Evolutionary conservation across 2,329 filamentous ascomycete species (phyloP).

Genomic region (Mycosphaerelloides madeirae): DNA sequence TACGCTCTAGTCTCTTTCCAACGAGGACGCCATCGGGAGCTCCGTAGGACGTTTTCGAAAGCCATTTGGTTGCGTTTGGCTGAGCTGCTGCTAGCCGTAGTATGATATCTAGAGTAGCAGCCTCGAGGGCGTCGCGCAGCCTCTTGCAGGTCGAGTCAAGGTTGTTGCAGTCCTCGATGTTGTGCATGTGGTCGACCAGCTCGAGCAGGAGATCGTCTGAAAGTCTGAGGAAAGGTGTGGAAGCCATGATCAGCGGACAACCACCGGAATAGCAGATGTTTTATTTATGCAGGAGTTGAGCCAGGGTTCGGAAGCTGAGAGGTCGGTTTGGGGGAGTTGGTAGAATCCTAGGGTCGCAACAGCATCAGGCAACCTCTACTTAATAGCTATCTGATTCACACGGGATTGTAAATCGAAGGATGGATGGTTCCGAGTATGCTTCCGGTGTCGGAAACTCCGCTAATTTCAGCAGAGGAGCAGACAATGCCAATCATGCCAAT

Average conservation of each 20-base stretch:
- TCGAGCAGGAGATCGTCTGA: constrained; percentile 18
- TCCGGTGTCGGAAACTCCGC: too few species aligned
- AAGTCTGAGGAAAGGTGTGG: constrained; percentile 4
- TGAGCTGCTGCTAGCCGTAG: constrained; percentile 32
- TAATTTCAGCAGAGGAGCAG: too few species aligned
- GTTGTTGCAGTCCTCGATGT: constrained; percentile 34
- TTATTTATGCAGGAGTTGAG: too few species aligned
- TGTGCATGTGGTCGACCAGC: constrained; percentile 21
- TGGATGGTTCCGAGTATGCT: too few species aligned
- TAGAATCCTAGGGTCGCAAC: too few species aligned
- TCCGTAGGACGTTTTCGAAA: constrained; percentile 21
- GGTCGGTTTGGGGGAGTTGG: too few species aligned
- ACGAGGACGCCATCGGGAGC: constrained; percentile 25
- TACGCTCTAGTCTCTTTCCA: constrained; percentile 21
- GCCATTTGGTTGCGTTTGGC: constrained; percentile 21
- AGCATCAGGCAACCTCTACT: too few species aligned
- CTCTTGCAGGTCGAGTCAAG: constrained; percentile 27
- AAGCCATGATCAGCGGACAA: neutral
- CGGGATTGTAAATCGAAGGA: too few species aligned
- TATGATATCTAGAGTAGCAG: constrained; percentile 26
- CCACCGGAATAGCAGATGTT: too few species aligned
- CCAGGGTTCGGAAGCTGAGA: too few species aligned
- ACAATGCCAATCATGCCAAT: too few species aligned
- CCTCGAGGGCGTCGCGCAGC: constrained; percentile 22
- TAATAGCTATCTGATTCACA: too few species aligned